These are phyloP conservation scores for Ustilago esculenta DNA, from an alignment of 1,284 basidiomycete species.

Conservation along the genomic window DNA sequence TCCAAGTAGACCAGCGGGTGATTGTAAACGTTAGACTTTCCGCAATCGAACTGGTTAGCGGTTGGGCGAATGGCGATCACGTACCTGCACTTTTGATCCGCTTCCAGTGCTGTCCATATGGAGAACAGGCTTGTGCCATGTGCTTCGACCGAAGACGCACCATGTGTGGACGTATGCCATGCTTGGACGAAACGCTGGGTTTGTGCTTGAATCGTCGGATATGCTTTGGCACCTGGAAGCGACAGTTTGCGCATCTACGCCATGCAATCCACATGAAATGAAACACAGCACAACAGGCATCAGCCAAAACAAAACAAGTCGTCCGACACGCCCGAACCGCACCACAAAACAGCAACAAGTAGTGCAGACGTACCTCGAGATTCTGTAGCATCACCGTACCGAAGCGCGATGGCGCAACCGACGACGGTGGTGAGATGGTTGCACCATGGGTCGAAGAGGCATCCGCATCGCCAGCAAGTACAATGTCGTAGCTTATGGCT, in stretches of 20 bases:
- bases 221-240: conserved; percentile 58
- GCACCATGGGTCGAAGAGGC: neutral
- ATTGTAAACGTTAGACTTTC: too few relatives aligned
- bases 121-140: conserved; percentile 33
- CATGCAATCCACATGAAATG: too few relatives aligned
- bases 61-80: neutral
- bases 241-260: conserved; percentile 44
- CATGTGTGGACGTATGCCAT: conserved; percentile 4
- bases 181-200: conserved; percentile 35
- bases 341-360: neutral
- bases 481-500: conserved; percentile 64
- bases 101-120: conserved; percentile 43
- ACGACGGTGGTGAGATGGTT: neutral
- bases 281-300: too few relatives aligned
- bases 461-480: conserved; percentile 47
- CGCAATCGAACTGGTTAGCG: too few relatives aligned
- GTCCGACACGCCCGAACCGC: too few relatives aligned
- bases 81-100: conserved; percentile 38
- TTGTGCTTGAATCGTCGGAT: conserved; percentile 48
- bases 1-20: too few relatives aligned
- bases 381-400: conserved; percentile 66
- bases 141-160: conserved; percentile 1
- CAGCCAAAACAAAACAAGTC: too few relatives aligned
- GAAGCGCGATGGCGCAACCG: conserved; percentile 35
- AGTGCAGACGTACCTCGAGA: conserved; percentile 42